Evolutionary conservation across 371 early-diverging fungal genomes (phyloP).

Genomic region (Mortierella sp.): DNA sequence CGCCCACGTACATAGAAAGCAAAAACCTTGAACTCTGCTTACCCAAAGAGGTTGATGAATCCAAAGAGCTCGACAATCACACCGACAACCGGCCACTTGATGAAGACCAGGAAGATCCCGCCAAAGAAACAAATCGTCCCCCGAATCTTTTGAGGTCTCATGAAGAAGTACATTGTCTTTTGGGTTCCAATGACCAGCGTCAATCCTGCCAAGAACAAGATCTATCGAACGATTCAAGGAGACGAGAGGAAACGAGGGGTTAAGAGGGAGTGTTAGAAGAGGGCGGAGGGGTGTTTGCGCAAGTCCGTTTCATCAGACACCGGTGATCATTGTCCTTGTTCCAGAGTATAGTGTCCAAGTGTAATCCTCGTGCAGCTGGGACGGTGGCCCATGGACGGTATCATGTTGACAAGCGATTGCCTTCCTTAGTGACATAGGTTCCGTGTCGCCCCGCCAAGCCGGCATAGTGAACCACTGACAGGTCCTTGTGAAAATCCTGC

Average conservation of each 20-base stretch:
- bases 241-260: neutral
- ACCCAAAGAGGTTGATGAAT: constrained; percentile 97
- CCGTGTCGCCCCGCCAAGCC: no score
- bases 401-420: no score
- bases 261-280: neutral
- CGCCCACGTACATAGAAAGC: neutral
- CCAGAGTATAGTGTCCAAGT: no score
- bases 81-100: constrained; percentile 93
- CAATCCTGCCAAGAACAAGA: constrained; percentile 92
- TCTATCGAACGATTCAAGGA: constrained; percentile 63
- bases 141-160: constrained; percentile 83
- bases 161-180: constrained; percentile 89
- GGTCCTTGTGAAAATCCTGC: no score
- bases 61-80: constrained; percentile 93
- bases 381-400: no score
- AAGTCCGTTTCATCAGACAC: no score
- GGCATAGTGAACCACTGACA: no score
- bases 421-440: no score
- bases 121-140: constrained; percentile 93
- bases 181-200: constrained; percentile 88
- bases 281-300: neutral
- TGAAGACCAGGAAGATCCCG: constrained; percentile 92
- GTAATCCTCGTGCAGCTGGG: no score
- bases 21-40: constrained; percentile 26
- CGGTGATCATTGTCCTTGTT: no score